phyloP scores from a whole-genome alignment of 2,329 filamentous ascomycete genomes.

The Scedosporium aurantiacum region DNA sequence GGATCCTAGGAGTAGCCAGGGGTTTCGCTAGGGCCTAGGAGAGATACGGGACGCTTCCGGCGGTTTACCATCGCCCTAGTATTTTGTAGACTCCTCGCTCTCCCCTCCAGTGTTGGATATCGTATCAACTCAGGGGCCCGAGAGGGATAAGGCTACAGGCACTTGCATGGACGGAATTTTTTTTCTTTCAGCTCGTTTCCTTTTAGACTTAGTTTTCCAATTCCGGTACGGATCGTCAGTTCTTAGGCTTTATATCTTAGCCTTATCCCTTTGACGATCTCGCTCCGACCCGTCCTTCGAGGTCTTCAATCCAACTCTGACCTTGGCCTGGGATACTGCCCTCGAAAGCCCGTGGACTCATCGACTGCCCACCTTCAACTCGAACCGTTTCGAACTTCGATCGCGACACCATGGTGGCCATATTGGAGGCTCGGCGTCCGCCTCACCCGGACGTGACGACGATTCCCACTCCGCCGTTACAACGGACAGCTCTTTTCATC shows the following conservation, averaged over 20 bases:
- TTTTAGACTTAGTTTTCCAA: background rate
- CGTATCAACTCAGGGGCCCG: background rate
- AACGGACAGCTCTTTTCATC: slow-evolving; percentile 2
- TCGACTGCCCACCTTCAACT: background rate
- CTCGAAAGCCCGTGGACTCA: too few species aligned
- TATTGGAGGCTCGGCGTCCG: slow-evolving; percentile 24
- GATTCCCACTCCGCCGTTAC: slow-evolving; percentile 8
- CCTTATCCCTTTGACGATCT: background rate
- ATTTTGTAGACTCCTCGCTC: background rate
- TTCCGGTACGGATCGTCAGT: background rate
- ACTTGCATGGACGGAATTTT: background rate
- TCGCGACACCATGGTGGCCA: slow-evolving; percentile 12
- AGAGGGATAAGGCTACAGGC: background rate
- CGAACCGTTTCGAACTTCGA: background rate
- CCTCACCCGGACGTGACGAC: slow-evolving; percentile 33
- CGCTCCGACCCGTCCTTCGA: background rate
- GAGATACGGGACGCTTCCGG: background rate
- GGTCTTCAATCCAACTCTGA: background rate
- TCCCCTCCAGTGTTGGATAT: background rate
- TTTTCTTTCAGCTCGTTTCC: background rate
- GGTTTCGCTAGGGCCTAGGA: too few species aligned
- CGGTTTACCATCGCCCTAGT: background rate
- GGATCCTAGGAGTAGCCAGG: too few species aligned
- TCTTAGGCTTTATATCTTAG: background rate
- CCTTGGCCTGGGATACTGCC: slow-evolving; percentile 7